Evolutionary conservation across 139 green algal genomes (phyloP), one percentile per base, ranked within the genome.

Genomic region (Astrephomene gubernaculifera): DNA sequence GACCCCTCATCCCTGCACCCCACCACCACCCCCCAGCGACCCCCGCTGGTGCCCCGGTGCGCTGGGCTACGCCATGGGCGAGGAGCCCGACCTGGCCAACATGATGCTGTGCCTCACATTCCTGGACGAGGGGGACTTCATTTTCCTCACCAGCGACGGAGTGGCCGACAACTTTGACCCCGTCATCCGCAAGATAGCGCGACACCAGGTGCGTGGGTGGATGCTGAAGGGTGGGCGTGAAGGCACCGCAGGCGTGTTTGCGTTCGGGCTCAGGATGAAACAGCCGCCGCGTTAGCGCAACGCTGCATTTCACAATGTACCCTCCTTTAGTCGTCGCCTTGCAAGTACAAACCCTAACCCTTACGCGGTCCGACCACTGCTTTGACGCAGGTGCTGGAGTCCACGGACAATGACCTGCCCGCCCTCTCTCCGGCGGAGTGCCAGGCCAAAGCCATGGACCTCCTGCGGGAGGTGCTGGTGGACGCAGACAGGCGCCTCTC

Each of bases 131-230:
- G 89, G 89, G 19, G 89, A 92, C 44, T 39, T 90, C 5, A 80
- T 92, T 7, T 90, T 92, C 68, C 83, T 92, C 24, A 86, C 86
- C 4, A 78, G 36, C 8, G 89, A 92, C 36, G 89, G 89, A 39
- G 76, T 92, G 27, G 79, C 83, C 1, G 89, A 92, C 68, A 92
- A 92, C 80, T 92, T 92, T 54, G 86, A 92, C 67, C 89, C 86
- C 1, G 79, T 92, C 39, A 86, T 90, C 4, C 64, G 86, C 1
- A 89, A 90, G 64, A 70, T 87, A 61, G 89, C 83, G 5, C 60
- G 79, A 21, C 86, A 86, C 61, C 61, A 80, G 60, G 53, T 81
- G n/a, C 29, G 25, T 21, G 61, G 54, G n/a, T 35, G 38, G 22
- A 36, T 54, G 61, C 29, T 29, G 27, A 12, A 27, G 29, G n/a